Conservation (phyloP, 129 eudicot species). For the Artemisia argyi region DNA sequence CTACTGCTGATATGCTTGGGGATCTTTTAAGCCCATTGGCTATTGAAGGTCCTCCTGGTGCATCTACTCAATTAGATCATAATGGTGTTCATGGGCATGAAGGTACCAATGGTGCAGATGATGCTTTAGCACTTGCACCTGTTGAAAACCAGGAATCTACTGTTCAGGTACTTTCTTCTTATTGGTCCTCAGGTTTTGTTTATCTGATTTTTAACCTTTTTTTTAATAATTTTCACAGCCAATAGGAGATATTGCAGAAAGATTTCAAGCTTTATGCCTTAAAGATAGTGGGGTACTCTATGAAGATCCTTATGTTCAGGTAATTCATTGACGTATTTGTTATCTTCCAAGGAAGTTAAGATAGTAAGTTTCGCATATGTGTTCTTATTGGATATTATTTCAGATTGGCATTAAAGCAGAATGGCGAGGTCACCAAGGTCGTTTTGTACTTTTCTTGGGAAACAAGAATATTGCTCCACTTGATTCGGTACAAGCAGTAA, state of each 20-base stretch:
- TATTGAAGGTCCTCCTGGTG: slow-evolving; percentile 80
- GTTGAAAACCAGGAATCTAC: slow-evolving; percentile 62
- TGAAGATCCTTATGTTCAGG: slow-evolving; percentile 97
- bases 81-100: slow-evolving; percentile 44
- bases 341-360: background rate
- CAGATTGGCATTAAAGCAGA: slow-evolving; percentile 99
- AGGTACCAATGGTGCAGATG: slow-evolving; percentile 39
- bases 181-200: background rate
- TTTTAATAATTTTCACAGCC: slow-evolving; percentile 57
- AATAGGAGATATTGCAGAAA: slow-evolving; percentile 76
- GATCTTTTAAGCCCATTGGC: slow-evolving; percentile 91
- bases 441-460: slow-evolving; percentile 85
- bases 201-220: slow-evolving; percentile 1
- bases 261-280: slow-evolving; percentile 72
- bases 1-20: slow-evolving; percentile 76
- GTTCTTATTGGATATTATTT: slow-evolving; percentile 8
- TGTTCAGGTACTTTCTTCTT: slow-evolving; percentile 65
- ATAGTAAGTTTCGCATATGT: background rate
- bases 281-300: slow-evolving; percentile 97
- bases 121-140: slow-evolving; percentile 88
- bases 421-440: slow-evolving; percentile 95
- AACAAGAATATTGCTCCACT: slow-evolving; percentile 89
- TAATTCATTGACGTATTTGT: slow-evolving; percentile 16
- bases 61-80: slow-evolving; percentile 51
- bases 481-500: slow-evolving; percentile 76